Evolutionary conservation across 192 early-diverging fungal genomes (phyloP).

Genomic region (Diversispora epigaea): DNA sequence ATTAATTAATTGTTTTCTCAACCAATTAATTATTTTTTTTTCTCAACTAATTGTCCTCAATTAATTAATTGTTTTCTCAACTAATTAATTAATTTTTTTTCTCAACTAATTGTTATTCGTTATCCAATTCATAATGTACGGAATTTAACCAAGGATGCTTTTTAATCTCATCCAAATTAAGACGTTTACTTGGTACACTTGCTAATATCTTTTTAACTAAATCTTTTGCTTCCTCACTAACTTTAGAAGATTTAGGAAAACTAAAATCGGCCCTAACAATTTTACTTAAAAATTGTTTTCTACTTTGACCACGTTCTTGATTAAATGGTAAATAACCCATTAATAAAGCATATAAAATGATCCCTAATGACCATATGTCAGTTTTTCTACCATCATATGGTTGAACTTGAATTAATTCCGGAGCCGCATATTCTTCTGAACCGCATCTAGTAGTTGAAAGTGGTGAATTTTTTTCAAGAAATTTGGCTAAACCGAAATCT

Average conservation of each 20-base stretch:
- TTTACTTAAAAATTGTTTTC: constrained; percentile 56
- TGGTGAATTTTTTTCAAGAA: constrained; percentile 46
- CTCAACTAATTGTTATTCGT: too few species aligned
- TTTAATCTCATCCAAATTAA: constrained; percentile 40
- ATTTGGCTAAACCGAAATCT: constrained; percentile 62
- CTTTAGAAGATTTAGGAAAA: constrained; percentile 47
- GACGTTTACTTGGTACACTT: constrained; percentile 46
- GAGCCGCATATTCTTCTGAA: constrained; percentile 75
- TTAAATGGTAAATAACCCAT: constrained; percentile 77
- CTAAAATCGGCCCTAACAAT: constrained; percentile 62
- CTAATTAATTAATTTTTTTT: too few species aligned
- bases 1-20: too few species aligned
- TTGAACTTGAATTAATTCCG: constrained; percentile 63
- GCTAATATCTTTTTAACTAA: constrained; percentile 50
- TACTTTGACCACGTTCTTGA: constrained; percentile 54
- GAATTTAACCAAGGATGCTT: constrained; percentile 51
- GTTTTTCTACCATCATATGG: constrained; percentile 68
- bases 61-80: too few species aligned
- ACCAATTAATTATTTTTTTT: too few species aligned
- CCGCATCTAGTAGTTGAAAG: constrained; percentile 64
- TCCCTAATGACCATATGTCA: constrained; percentile 82
- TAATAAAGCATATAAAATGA: constrained; percentile 73
- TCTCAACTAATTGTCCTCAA: too few species aligned
- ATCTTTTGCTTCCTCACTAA: constrained; percentile 49
- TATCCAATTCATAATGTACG: too few species aligned